phyloP scores from a whole-genome alignment of 1,139 yeast species.

The Geotrichum carabidarum region DNA sequence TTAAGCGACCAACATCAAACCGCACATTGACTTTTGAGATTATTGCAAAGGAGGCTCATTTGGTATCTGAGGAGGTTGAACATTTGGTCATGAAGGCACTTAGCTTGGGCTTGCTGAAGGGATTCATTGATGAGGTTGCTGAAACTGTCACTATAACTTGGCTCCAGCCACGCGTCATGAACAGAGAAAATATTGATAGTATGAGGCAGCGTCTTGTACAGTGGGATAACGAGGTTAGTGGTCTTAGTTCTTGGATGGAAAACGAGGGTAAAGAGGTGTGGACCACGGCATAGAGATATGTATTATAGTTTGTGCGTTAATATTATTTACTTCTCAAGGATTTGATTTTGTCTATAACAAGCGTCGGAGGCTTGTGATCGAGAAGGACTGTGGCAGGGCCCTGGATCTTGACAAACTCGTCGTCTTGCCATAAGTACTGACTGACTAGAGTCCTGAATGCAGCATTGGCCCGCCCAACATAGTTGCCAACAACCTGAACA shows the following conservation, averaged over 20 bases:
- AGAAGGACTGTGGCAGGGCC: constrained; percentile 16
- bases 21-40: constrained; percentile 69
- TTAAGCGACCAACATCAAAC: constrained; percentile 67
- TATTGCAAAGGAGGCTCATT: constrained; percentile 69
- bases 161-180: constrained; percentile 94
- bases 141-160: constrained; percentile 76
- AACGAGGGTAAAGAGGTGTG: constrained; percentile 57
- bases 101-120: constrained; percentile 74
- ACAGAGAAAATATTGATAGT: constrained; percentile 66
- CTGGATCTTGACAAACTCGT: constrained; percentile 6
- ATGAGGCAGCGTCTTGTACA: constrained; percentile 68
- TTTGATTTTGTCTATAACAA: constrained; percentile 4
- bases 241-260: constrained; percentile 57
- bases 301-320: neutral
- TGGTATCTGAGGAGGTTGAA: constrained; percentile 70
- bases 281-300: constrained; percentile 32
- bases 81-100: constrained; percentile 87
- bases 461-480: neutral
- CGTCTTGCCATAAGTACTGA: constrained; percentile 15
- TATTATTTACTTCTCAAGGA: constrained; percentile 2
- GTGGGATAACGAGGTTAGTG: constrained; percentile 74
- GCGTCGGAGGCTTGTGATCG: constrained; percentile 9
- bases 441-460: neutral
- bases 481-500: neutral
- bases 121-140: constrained; percentile 81